These are phyloP conservation scores for Stropharia rugosoannulata DNA, from an alignment of 768 basidiomycete species.

Conservation along the genomic window DNA sequence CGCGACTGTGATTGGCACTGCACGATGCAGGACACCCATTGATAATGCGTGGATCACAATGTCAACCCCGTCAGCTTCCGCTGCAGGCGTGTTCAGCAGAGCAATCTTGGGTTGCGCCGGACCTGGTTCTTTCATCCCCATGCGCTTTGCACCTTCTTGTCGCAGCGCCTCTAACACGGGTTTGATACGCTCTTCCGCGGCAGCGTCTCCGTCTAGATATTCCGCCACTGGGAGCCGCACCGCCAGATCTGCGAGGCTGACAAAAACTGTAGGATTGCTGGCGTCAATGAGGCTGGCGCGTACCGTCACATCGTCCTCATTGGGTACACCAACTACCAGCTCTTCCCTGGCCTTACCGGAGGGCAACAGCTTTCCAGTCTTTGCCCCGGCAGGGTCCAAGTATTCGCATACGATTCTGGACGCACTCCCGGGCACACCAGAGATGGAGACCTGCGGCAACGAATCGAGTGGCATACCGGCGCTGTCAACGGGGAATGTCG, in stretches of 20 bases:
- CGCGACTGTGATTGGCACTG: constrained; percentile 73
- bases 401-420: constrained; percentile 70
- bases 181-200: constrained; percentile 21
- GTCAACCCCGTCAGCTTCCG: constrained; percentile 33
- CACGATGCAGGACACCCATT: constrained; percentile 71
- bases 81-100: constrained; percentile 40
- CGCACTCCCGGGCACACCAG: constrained; percentile 66
- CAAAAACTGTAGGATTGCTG: constrained; percentile 73
- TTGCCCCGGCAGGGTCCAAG: constrained; percentile 62
- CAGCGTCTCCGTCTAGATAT: constrained; percentile 31
- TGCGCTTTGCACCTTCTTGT: constrained; percentile 50
- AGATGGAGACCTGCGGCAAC: constrained; percentile 51
- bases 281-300: constrained; percentile 65
- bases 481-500: constrained; percentile 59
- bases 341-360: constrained; percentile 49
- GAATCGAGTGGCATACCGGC: constrained; percentile 42
- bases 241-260: constrained; percentile 43
- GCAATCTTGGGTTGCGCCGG: constrained; percentile 76
- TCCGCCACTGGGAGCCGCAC: constrained; percentile 35
- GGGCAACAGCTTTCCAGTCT: constrained; percentile 71
- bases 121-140: constrained; percentile 63
- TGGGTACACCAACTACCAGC: constrained; percentile 36
- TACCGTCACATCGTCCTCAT: constrained; percentile 20
- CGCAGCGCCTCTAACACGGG: constrained; percentile 52
- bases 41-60: constrained; percentile 60